Evolutionary conservation across 1,284 basidiomycete genomes (phyloP).

Genomic region (Neonothopanus nambi): DNA sequence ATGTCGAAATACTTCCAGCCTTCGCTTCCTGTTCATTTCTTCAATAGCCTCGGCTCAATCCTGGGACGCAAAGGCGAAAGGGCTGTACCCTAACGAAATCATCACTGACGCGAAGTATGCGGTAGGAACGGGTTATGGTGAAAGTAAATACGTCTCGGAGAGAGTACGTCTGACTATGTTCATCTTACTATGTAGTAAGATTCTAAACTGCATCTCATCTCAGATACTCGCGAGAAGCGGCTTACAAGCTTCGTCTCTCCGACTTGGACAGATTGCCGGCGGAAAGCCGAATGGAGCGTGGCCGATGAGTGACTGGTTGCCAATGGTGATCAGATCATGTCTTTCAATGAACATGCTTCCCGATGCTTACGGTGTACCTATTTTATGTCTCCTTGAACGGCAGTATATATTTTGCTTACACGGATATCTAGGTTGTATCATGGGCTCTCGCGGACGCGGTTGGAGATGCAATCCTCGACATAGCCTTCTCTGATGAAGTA

Average conservation of each 20-base stretch:
- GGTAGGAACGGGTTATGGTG: constrained; percentile 20
- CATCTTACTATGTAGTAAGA: too few species aligned
- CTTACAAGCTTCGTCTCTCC: not conserved
- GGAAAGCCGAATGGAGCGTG: constrained; percentile 8
- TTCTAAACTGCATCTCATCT: not conserved
- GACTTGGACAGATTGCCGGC: constrained; percentile 10
- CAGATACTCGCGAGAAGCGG: constrained; percentile 8
- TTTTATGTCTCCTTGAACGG: not conserved
- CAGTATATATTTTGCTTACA: not conserved
- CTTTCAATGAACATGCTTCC: constrained; percentile 21
- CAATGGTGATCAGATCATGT: constrained; percentile 15
- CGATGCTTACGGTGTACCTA: constrained; percentile 1
- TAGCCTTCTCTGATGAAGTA: constrained; percentile 20
- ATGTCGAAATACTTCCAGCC: constrained; percentile 17
- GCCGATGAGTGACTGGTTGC: constrained; percentile 11
- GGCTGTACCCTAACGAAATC: constrained; percentile 11
- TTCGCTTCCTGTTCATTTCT: constrained; percentile 35
- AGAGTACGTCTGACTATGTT: constrained; percentile 12
- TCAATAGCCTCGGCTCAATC: constrained; percentile 20
- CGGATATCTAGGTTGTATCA: constrained; percentile 26
- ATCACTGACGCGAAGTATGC: constrained; percentile 10
- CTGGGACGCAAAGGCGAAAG: constrained; percentile 9
- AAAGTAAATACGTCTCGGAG: constrained; percentile 26
- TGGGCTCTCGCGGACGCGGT: constrained; percentile 35
- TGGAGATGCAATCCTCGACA: constrained; percentile 32